These are phyloP conservation scores for Pseudonitzschia delicatissima DNA, from an alignment of 108 stramenopile species.

Conservation along the genomic window DNA sequence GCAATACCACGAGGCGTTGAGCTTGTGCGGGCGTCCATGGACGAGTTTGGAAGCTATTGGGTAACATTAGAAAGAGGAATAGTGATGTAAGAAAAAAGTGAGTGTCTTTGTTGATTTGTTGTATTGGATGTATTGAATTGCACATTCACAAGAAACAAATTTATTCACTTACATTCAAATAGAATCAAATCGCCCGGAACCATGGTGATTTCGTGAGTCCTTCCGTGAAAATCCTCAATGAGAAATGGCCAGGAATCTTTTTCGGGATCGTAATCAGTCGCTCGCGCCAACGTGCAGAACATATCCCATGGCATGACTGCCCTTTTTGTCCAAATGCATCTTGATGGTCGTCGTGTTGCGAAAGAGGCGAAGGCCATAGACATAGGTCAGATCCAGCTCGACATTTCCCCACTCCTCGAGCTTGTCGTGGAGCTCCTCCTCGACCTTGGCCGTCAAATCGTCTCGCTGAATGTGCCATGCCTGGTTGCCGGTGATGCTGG, in stretches of 20 bases:
- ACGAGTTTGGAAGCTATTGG: constrained; percentile 39
- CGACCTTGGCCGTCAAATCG: constrained; percentile 21
- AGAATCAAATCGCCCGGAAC: constrained; percentile 59
- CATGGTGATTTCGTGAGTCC: constrained; percentile 29
- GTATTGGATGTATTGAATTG: neutral
- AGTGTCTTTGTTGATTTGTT: neutral
- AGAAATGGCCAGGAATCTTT: constrained; percentile 41
- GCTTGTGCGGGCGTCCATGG: constrained; percentile 56
- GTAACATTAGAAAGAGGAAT: neutral
- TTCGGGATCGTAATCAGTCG: constrained; percentile 32
- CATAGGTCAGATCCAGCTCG: constrained; percentile 34
- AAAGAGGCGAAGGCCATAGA: constrained; percentile 55
- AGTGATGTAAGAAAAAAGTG: neutral
- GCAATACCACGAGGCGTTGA: constrained; percentile 54
- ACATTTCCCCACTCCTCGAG: constrained; percentile 37
- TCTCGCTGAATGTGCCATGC: constrained; percentile 19
- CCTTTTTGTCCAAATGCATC: constrained; percentile 59
- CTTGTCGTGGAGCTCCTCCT: constrained; percentile 8
- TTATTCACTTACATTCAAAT: constrained; percentile 40
- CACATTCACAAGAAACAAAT: neutral
- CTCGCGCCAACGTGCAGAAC: constrained; percentile 56
- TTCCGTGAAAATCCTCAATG: constrained; percentile 53
- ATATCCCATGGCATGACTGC: constrained; percentile 47
- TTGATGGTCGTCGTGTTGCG: constrained; percentile 45
- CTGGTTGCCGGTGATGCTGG: constrained; percentile 19